Evolutionary conservation across 2,329 filamentous ascomycete species (phyloP).

Genomic region (Cylindrodendrum hubeiense): DNA sequence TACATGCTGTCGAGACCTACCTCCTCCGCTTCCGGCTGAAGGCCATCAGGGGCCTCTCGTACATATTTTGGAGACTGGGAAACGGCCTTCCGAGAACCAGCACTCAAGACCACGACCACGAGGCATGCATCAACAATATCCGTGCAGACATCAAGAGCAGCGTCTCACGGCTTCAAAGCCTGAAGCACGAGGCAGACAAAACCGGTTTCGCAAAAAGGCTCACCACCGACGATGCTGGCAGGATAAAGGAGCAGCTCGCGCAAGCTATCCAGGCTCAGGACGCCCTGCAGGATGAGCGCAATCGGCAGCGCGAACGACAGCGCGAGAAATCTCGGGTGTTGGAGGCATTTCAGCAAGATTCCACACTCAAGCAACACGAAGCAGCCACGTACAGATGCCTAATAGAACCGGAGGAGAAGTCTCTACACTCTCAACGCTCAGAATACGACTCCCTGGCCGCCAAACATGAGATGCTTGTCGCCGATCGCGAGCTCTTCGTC

Average conservation of each 20-base stretch:
- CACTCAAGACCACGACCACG: background rate
- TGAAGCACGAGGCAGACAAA: conserved; percentile 3
- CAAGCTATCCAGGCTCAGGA: background rate
- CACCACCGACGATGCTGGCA: background rate
- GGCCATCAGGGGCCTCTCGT: background rate
- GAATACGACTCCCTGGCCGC: background rate
- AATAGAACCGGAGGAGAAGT: background rate
- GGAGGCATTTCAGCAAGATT: conserved; percentile 18
- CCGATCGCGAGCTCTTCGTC: conserved; percentile 33
- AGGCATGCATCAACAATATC: conserved; percentile 14
- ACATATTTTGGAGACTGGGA: background rate
- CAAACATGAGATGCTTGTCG: conserved; percentile 3
- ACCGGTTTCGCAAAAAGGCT: background rate
- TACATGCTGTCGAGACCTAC: background rate
- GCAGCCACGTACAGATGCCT: conserved; percentile 8
- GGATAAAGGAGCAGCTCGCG: conserved; percentile 2
- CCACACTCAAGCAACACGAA: conserved; percentile 13
- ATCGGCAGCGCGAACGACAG: no score
- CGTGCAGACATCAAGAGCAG: conserved; percentile 10
- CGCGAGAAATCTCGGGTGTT: background rate
- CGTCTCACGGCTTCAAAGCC: background rate
- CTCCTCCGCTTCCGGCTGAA: conserved; percentile 12
- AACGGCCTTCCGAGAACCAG: background rate
- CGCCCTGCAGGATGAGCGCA: background rate
- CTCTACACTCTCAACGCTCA: background rate